phyloP scores from a whole-genome alignment of 1,284 basidiomycete genomes.

The Xerocomus amazonicus region DNA sequence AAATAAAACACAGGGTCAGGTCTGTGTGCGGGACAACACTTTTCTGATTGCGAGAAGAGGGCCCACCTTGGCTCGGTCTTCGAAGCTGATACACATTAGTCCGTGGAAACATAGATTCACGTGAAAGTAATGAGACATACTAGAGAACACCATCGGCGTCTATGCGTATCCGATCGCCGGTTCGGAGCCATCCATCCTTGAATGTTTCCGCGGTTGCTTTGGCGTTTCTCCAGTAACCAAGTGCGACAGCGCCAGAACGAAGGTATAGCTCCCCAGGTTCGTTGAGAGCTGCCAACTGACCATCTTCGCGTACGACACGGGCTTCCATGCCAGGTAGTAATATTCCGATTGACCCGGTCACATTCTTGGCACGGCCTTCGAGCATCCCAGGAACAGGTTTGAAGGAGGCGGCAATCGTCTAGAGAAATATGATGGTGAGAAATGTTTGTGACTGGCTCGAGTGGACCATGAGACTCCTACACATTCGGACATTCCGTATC shows the following conservation, averaged over 20 bases:
- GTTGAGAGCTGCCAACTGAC: slow-evolving; percentile 47
- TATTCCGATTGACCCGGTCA: slow-evolving; percentile 51
- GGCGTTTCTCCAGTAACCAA: slow-evolving; percentile 71
- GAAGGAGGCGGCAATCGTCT: slow-evolving; percentile 56
- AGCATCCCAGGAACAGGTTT: slow-evolving; percentile 47
- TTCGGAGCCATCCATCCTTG: slow-evolving; percentile 64
- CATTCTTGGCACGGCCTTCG: slow-evolving; percentile 39
- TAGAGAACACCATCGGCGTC: slow-evolving; percentile 59
- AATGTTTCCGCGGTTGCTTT: slow-evolving; percentile 65
- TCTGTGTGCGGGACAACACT: too few species aligned
- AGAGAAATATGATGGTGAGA: slow-evolving; percentile 1
- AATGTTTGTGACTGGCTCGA: not conserved
- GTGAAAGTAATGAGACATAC: slow-evolving; percentile 39
- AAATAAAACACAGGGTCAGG: slow-evolving; percentile 4
- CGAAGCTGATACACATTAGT: slow-evolving; percentile 12
- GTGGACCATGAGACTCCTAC: slow-evolving; percentile 39
- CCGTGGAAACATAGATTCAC: not conserved
- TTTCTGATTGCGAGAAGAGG: not conserved
- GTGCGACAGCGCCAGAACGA: slow-evolving; percentile 47
- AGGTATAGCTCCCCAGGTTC: slow-evolving; percentile 68
- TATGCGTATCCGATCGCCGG: slow-evolving; percentile 65
- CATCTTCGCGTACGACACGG: slow-evolving; percentile 58
- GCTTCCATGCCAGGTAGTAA: slow-evolving; percentile 62
- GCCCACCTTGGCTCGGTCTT: slow-evolving; percentile 31
- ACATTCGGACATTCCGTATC: slow-evolving; percentile 74